A percentile compares a stretch with the other conserved stretches of the same genome.
Conservation (phyloP, 202 grass and related monocot genomes). For the Schoenoplectus tabernaemontani region DNA sequence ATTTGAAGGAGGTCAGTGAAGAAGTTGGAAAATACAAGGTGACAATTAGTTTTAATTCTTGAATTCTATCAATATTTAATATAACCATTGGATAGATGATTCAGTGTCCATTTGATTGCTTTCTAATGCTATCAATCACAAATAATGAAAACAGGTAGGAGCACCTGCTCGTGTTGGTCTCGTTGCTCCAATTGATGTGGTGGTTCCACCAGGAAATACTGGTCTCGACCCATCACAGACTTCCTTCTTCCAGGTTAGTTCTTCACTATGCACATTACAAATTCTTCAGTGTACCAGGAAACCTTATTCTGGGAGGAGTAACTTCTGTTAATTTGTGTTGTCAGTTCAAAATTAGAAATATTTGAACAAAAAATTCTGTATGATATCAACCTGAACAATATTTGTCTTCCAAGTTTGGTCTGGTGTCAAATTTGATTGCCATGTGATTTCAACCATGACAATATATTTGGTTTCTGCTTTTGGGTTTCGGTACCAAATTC, state of each 20-base stretch:
- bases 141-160: constrained; percentile 18
- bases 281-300: background rate
- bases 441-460: background rate
- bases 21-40: constrained; percentile 35
- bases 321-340: background rate
- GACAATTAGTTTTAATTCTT: background rate
- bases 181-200: constrained; percentile 33
- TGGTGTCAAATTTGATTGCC: background rate
- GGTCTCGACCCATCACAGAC: constrained; percentile 31
- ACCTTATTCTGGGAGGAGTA: background rate
- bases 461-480: background rate
- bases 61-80: background rate
- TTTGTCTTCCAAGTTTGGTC: background rate
- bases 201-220: constrained; percentile 31
- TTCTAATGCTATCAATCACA: background rate
- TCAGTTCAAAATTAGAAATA: background rate
- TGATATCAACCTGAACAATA: background rate
- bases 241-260: constrained; percentile 29
- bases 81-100: background rate
- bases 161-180: constrained; percentile 36
- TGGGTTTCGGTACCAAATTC: background rate
- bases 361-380: background rate
- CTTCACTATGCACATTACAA: background rate
- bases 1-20: constrained; percentile 36
- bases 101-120: background rate